Base-by-base conservation (phyloP, 2,329 filamentous ascomycete genomes). In the Ophiostoma triangulosporum region DNA sequence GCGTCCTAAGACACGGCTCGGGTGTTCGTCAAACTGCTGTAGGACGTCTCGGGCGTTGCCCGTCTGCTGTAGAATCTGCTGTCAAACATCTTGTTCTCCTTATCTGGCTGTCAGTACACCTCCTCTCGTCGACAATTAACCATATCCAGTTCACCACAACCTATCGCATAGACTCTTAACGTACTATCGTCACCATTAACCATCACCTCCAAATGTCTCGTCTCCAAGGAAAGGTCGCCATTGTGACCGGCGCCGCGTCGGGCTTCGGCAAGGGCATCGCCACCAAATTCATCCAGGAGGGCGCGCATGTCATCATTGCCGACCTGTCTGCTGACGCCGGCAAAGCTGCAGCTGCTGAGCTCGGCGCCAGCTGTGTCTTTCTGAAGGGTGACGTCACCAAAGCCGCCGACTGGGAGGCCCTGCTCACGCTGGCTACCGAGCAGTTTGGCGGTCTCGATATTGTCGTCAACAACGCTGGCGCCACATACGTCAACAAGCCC, bases 391-490 rank as follows among this genome's bases (percentile, higher is more conserved):
- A 82, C 60, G 78, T 81, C 11, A 76, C 75, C 0, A 71, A 68
- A 35, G 64, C 68, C 4, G 69, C 65, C 20, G 74, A 80, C 61
- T 83, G 79, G 80, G 69, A 75, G 57, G 58, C 57, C 0, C 60
- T 78, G 6, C 65, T 81, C 15, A 64, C 70, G 48, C 64, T 68
- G 24, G 69, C 72, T 0, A 58, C 77, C 3, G 66, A 68, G 5
- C 66, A 66, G 26, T 78, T 69, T 55, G 76, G 76, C 1, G 67
- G 69, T 29, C 64, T 83, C 33, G 78, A 83, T 57, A 69, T 78
- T 17, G 69, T 82, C 14, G 69, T 83, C 52, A 83, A 83, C 64
- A 82, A 82, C 59, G 79, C 79, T 0, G 79, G 80, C 0, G 71
- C 71, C 1, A 72, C 73, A 1, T 83, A 83, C 62, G 58, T 62